Percentiles rank a stretch among this genome's conserved stretches.
Evolutionary conservation across 176 grass and related monocot species (phyloP).

Genomic region (Canna indica): DNA sequence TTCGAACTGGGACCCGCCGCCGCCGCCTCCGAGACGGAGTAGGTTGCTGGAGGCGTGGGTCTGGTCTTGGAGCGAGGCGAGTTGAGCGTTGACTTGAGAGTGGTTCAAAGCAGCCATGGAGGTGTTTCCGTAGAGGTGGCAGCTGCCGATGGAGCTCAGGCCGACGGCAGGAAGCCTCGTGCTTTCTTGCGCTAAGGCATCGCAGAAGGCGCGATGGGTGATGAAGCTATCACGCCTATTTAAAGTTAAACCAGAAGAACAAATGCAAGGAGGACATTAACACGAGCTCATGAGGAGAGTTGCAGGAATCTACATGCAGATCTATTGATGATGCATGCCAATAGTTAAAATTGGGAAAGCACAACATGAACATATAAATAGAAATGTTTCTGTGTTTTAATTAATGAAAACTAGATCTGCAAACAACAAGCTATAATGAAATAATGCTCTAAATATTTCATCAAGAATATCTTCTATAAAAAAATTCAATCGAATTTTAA

Average conservation of each 20-base stretch:
- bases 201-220: conserved; percentile 94
- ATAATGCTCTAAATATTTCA: too few species aligned
- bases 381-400: too few species aligned
- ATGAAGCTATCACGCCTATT: conserved; percentile 99
- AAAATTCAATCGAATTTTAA: too few species aligned
- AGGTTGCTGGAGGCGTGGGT: conserved; percentile 39
- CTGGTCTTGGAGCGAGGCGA: conserved; percentile 34
- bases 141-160: conserved; percentile 44
- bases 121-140: conserved; percentile 36
- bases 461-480: too few species aligned
- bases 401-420: too few species aligned
- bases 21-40: conserved; percentile 31
- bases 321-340: too few species aligned
- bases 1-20: conserved; percentile 36
- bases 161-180: conserved; percentile 49
- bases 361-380: too few species aligned
- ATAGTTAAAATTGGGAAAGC: too few species aligned
- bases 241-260: conserved; percentile 3
- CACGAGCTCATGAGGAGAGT: too few species aligned
- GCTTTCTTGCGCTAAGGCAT: conserved; percentile 83
- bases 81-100: conserved; percentile 64
- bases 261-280: neutral
- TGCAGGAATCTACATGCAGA: too few species aligned
- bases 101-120: conserved; percentile 64
- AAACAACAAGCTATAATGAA: neutral